Evolutionary conservation across 1,284 basidiomycete species (phyloP).

Genomic region (Leucoagaricus sp.): DNA sequence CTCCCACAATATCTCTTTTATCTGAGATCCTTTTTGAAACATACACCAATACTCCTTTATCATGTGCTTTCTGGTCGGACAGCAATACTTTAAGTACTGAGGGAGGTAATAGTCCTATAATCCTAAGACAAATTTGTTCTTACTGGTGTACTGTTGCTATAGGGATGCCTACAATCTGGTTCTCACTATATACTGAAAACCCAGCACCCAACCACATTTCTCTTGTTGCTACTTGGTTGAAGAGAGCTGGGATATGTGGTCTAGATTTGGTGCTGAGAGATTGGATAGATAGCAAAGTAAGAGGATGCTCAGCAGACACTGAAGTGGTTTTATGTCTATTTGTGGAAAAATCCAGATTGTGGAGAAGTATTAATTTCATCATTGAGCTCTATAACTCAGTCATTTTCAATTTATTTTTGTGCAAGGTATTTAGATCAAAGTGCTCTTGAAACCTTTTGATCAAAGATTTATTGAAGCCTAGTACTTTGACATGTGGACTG

Average conservation of each 20-base stretch:
- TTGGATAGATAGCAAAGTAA: conserved; percentile 6
- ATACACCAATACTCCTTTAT: conserved; percentile 1
- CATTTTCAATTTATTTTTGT: conserved; percentile 1
- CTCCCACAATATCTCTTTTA: background rate
- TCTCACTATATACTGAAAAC: conserved; percentile 5
- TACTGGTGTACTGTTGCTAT: conserved; percentile 8
- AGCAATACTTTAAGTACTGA: background rate
- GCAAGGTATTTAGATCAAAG: conserved; percentile 1
- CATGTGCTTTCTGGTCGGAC: background rate
- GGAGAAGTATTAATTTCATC: conserved; percentile 8
- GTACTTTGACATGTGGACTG: background rate
- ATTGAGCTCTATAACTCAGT: background rate
- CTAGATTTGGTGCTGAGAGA: background rate
- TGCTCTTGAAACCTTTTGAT: conserved; percentile 1
- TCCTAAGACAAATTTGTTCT: conserved; percentile 7
- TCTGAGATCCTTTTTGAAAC: conserved; percentile 9
- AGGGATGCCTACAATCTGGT: conserved; percentile 3
- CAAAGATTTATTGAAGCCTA: conserved; percentile 3
- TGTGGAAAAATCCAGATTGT: background rate
- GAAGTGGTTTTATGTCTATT: background rate
- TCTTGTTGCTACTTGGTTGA: conserved; percentile 3
- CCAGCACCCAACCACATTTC: background rate
- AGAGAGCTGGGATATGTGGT: conserved; percentile 1
- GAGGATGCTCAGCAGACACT: conserved; percentile 6
- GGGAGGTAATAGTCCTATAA: conserved; percentile 3